phyloP scores from a whole-genome alignment of 2,329 filamentous ascomycete genomes.

The Ceratocystis papillata region DNA sequence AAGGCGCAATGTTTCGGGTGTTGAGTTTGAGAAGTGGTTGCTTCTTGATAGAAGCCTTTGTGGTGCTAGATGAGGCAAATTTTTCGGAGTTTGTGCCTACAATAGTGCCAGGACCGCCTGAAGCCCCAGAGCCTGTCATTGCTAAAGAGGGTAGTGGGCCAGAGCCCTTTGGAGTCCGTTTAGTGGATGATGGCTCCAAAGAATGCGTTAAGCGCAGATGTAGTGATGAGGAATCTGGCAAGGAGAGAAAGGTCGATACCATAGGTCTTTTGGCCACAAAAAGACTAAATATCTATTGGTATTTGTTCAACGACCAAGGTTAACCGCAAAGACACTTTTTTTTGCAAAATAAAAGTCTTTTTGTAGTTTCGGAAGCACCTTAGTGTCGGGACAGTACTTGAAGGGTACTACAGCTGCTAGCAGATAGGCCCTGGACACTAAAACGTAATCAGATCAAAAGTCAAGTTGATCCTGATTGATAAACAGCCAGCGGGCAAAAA shows the following conservation, averaged over 20 bases:
- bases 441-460: slow-evolving; percentile 22
- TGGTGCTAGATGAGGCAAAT: slow-evolving; percentile 22
- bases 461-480: slow-evolving; percentile 21
- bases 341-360: neutral
- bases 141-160: slow-evolving; percentile 19
- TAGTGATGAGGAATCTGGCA: slow-evolving; percentile 17
- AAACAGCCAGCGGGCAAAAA: slow-evolving; percentile 13
- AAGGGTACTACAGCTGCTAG: slow-evolving; percentile 12
- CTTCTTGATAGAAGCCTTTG: slow-evolving; percentile 6
- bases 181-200: slow-evolving; percentile 21
- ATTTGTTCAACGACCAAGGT: neutral
- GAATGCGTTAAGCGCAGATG: slow-evolving; percentile 9
- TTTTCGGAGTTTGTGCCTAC: slow-evolving; percentile 21
- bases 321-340: too few relatives aligned
- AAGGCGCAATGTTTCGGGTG: slow-evolving; percentile 13
- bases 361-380: neutral
- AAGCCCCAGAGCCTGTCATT: slow-evolving; percentile 11
- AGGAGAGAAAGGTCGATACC: neutral
- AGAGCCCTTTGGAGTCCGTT: slow-evolving; percentile 20
- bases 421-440: neutral
- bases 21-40: slow-evolving; percentile 15
- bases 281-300: neutral
- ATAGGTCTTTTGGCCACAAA: neutral
- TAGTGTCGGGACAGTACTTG: slow-evolving; percentile 10
- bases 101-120: slow-evolving; percentile 12